Evolutionary conservation across 23 red algal genomes (phyloP), one percentile per base, ranked within the genome.

Genomic region (Gracilaria vermiculophylla): DNA sequence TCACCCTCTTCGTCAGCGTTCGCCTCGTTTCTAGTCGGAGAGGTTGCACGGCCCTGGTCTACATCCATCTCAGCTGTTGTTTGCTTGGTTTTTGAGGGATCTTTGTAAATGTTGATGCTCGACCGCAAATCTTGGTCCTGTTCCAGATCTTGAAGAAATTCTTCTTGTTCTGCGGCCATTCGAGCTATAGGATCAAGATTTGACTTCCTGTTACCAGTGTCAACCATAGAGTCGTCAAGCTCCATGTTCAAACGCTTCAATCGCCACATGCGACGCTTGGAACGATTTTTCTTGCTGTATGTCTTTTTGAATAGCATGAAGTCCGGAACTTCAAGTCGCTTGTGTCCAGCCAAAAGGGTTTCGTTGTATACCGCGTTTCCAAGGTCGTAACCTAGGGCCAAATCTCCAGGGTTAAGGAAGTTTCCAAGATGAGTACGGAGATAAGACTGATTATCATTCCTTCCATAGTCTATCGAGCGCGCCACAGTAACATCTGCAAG

Each of bases 61-160:
- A 86, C 78, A 54, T 86, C 89, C 69, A 74, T 81, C 15, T 42
- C 23, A 44, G 36, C 57, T 21, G 49, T 14, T 69, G 35, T 27
- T 52, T n/a, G 35, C 36, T 66, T 50, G 21, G 27, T 13, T 52
- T 75, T 88, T 40, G 73, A 60, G 29, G 88, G 94, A 76, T 92
- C 95, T 39, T 77, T 91, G 66, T 95, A 99, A 20, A 99, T 77
- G 44, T 95, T 90, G 34, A 99, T 80, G 15, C 55, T 55, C 14
- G 91, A 20, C 5, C 97, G 97, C 10, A 99, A 58, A 10, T 99
- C 97, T 24, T 87, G 47, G 54, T 99, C 97, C 71, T 99, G 97
- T 49, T 99, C 97, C 36, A 99, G 81, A 45, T 99, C 97, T 64
- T 96, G 97, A 69, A 99, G 55, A 36, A 99, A 99, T 56, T 86